Evolutionary conservation across 2,329 filamentous ascomycete genomes (phyloP).

Genomic region (Chaetomium sp.): DNA sequence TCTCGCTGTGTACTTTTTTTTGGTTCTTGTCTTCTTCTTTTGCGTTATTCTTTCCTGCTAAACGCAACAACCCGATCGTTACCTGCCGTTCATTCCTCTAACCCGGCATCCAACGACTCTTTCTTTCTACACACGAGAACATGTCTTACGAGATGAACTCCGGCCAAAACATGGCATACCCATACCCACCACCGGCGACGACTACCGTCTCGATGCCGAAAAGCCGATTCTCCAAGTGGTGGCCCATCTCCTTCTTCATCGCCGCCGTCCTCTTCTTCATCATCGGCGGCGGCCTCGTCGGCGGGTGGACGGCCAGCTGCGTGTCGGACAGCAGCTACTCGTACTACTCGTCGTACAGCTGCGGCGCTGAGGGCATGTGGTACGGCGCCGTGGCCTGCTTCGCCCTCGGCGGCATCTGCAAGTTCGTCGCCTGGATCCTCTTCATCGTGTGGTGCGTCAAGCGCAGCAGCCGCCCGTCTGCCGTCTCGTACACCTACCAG

Average conservation of each 20-base stretch:
- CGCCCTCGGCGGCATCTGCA: conserved; percentile 18
- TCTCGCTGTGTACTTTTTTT: background rate
- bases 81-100: background rate
- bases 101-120: background rate
- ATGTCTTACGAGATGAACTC: conserved; percentile 15
- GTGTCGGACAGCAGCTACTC: background rate
- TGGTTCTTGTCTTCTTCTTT: background rate
- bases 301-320: conserved; percentile 3
- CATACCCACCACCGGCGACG: conserved; percentile 4
- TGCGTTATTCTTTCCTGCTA: background rate
- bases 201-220: background rate
- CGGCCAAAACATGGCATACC: conserved; percentile 7
- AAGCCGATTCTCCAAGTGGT: conserved; percentile 21
- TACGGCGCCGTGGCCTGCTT: conserved; percentile 18
- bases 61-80: background rate
- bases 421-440: conserved; percentile 20
- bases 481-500: conserved; percentile 17
- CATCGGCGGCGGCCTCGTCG: conserved; percentile 17
- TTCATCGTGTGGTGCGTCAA: conserved; percentile 22
- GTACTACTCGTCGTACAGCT: background rate
- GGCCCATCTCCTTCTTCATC: conserved; percentile 22
- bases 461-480: background rate
- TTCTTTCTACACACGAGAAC: background rate
- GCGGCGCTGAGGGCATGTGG: conserved; percentile 1
- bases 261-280: conserved; percentile 20